Base-by-base conservation (phyloP, 495 filamentous ascomycete species). In the Bacidia rubella region DNA sequence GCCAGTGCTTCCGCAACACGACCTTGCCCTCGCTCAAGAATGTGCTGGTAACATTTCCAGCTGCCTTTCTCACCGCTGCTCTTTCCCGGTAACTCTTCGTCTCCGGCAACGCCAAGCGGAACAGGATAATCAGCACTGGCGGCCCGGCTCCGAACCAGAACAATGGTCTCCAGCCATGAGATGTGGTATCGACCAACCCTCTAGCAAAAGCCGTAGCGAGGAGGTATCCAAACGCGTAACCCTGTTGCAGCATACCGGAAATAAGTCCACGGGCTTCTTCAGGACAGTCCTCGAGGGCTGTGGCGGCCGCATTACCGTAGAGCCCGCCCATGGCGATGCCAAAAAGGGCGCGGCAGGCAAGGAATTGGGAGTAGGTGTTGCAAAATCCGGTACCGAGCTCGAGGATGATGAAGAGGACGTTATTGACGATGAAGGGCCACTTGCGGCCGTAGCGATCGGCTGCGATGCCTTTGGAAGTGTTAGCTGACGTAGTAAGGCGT, bases 321-420 rank as follows among this genome's bases (percentile, higher is more conserved):
- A 94, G 70, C 55, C 87, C 87, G 22, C 87, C 87, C 87, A 93
- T 92, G 41, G 87, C 86, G 50, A 93, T 77, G 24, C 87, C 87
- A 62, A 90, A 94, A n/a, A 94, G 77, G 1, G 87, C 83, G 10
- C 87, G 75, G 57, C 82, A 83, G 7, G 79, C 86, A 17, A 94
- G 70, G 62, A 94, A 94, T 56, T 86, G 78, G 43, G 75, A 61
- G 58, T 90, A 92, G 1, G 82, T 90, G 25, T 82, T 65, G 56
- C 76, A 83, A 64, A 90, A 94, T 42, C 85, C 85, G 11, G 87
- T 87, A 21, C 77, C 86, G 12, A 92, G 70, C 63, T 94, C 87
- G 25, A 94, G 69, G 10, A 79, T 67, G 45, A 92, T 84, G 64
- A 94, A 92, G 26, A 94, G 71, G 9, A 90, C 15, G 57, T 88